Evolutionary conservation across 345 rosid genomes (phyloP).

Genomic region (Lumnitzera littorea): DNA sequence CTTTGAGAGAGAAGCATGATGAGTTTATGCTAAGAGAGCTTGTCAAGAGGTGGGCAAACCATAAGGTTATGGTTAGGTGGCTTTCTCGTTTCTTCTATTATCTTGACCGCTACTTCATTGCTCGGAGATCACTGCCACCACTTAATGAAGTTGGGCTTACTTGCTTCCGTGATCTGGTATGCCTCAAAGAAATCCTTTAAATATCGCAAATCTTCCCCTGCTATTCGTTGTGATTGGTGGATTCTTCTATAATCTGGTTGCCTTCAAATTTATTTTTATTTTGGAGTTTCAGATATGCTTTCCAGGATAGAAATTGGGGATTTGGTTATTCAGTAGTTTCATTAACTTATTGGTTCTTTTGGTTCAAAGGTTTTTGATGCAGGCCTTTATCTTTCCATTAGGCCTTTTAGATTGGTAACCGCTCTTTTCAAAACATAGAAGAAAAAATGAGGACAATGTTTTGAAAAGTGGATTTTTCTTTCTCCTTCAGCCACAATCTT

Average conservation of each 20-base stretch:
- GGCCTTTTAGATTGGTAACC: no score
- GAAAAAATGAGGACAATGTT: no score
- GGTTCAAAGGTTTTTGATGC: no score
- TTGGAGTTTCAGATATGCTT: no score
- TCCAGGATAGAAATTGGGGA: no score
- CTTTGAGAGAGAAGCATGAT: conserved; percentile 48
- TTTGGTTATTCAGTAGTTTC: no score
- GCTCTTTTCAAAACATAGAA: no score
- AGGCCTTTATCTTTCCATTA: no score
- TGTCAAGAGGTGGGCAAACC: conserved; percentile 49
- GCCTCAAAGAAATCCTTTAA: conserved; percentile 3
- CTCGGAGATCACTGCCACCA: conserved; percentile 38
- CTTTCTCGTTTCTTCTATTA: conserved; percentile 47
- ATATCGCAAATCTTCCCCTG: neutral
- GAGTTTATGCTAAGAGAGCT: conserved; percentile 57
- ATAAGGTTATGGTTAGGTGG: conserved; percentile 55
- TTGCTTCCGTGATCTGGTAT: conserved; percentile 55
- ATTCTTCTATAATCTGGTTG: neutral
- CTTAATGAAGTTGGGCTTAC: conserved; percentile 47
- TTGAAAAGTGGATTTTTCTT: no score
- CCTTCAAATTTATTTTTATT: no score
- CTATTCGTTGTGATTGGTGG: neutral
- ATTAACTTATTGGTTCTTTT: no score
- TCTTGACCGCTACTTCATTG: conserved; percentile 48
- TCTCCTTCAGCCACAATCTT: no score